Conservation (phyloP, 495 filamentous ascomycete species). For the Penicillium desertorum region DNA sequence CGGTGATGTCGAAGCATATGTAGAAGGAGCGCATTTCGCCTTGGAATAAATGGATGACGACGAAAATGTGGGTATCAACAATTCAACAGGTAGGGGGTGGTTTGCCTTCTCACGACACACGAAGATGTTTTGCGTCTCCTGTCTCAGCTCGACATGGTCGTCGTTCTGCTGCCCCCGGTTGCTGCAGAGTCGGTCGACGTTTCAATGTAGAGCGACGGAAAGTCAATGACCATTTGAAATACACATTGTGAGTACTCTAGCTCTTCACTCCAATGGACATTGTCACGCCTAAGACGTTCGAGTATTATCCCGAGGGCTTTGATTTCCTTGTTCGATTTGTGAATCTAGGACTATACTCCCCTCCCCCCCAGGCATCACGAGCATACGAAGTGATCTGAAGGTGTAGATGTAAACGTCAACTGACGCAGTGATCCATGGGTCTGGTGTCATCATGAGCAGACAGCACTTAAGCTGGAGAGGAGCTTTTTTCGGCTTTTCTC, state of each 20-base stretch:
- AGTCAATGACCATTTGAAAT: no score
- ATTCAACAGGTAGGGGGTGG: no score
- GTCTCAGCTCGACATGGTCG: slow-evolving; percentile 11
- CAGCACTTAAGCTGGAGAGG: background rate
- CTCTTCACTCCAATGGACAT: slow-evolving; percentile 35
- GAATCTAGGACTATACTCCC: slow-evolving; percentile 13
- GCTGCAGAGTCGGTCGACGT: slow-evolving; percentile 12
- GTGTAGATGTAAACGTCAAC: background rate
- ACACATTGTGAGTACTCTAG: no score
- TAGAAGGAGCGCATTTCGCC: no score
- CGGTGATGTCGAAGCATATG: no score
- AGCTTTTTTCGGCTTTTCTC: background rate
- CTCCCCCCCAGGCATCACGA: slow-evolving; percentile 25
- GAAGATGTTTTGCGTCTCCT: slow-evolving; percentile 15
- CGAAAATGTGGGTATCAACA: no score
- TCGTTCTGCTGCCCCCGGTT: slow-evolving; percentile 12
- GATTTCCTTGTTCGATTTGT: slow-evolving; percentile 21
- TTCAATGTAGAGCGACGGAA: slow-evolving; percentile 21
- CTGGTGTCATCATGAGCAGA: background rate
- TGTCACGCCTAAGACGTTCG: slow-evolving; percentile 25
- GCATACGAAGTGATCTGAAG: background rate
- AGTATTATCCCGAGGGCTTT: slow-evolving; percentile 22
- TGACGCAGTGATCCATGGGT: background rate
- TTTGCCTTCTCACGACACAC: background rate
- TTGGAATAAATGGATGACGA: no score